Evolutionary conservation across 2,329 filamentous ascomycete species (phyloP).

Genomic region (Colletotrichum shisoi): DNA sequence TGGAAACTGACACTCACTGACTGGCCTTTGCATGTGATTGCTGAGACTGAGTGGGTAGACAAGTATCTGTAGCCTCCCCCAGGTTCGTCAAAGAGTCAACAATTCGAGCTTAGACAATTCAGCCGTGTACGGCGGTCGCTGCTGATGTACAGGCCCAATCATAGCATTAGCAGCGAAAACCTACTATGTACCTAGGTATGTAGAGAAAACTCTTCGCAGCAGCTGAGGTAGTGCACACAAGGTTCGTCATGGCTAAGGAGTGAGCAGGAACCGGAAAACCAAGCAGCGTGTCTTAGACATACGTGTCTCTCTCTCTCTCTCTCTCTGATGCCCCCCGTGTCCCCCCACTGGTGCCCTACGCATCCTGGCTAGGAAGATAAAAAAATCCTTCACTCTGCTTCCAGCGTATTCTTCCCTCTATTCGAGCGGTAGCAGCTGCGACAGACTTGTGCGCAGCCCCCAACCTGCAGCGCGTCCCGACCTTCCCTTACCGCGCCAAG

Average conservation of each 20-base stretch:
- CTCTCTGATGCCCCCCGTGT: not conserved
- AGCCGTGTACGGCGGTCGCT: constrained; percentile 5
- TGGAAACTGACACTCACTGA: not conserved
- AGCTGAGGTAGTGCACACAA: not conserved
- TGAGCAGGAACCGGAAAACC: not conserved
- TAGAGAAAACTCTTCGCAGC: constrained; percentile 6
- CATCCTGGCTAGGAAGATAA: constrained; percentile 6
- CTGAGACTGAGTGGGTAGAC: no score
- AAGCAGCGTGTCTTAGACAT: constrained; percentile 23
- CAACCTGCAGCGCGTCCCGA: constrained; percentile 1
- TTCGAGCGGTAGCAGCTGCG: constrained; percentile 11
- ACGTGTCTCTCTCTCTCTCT: constrained; percentile 11
- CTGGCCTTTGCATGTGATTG: constrained; percentile 15
- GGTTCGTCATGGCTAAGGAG: not conserved
- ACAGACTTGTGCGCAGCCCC: constrained; percentile 7
- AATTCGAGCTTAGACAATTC: constrained; percentile 1
- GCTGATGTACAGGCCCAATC: not conserved
- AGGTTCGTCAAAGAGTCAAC: constrained; percentile 11
- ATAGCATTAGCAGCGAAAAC: not conserved
- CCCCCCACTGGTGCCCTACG: constrained; percentile 19
- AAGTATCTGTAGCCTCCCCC: not conserved
- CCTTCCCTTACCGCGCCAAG: constrained; percentile 24
- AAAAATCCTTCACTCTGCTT: constrained; percentile 30
- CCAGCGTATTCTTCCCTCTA: constrained; percentile 28
- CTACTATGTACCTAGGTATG: no score